These are phyloP conservation scores for Chlamydomonas urium DNA, from an alignment of 139 green algal genomes.

Conservation along the genomic window DNA sequence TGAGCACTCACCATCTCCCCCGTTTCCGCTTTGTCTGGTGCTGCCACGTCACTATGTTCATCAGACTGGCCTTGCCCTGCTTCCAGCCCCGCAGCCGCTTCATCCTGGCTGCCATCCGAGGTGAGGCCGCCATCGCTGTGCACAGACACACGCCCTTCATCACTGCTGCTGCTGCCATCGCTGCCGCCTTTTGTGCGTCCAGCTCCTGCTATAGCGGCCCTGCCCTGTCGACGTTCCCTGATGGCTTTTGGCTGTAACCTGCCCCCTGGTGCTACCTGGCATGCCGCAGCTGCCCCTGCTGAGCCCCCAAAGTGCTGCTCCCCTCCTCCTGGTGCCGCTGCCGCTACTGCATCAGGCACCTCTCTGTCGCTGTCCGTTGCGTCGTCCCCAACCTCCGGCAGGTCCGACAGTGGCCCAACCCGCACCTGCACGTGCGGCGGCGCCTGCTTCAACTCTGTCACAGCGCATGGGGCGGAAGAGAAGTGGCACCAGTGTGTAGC, in stretches of 20 bases:
- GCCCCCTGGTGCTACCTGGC: too few relatives aligned
- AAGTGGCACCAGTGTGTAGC: neutral
- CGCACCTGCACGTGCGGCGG: conserved; percentile 51
- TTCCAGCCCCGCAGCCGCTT: too few relatives aligned
- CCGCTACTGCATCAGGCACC: neutral
- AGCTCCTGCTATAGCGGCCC: too few relatives aligned
- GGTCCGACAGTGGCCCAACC: conserved; percentile 48
- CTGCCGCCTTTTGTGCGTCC: neutral
- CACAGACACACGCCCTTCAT: too few relatives aligned
- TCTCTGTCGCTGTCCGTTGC: conserved; percentile 33
- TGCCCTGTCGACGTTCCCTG: too few relatives aligned
- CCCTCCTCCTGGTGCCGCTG: neutral
- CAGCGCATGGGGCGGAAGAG: neutral
- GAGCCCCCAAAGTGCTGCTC: neutral
- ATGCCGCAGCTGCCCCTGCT: neutral
- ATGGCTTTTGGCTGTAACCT: too few relatives aligned
- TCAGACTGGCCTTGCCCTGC: neutral
- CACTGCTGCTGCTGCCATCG: conserved; percentile 5
- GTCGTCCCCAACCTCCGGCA: conserved; percentile 32
- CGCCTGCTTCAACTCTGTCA: conserved; percentile 2
- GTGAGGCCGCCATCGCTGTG: too few relatives aligned
- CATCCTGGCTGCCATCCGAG: too few relatives aligned
- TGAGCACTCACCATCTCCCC: neutral
- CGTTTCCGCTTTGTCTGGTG: neutral
- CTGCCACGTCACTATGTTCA: neutral